Conservation (phyloP, 2,329 filamentous ascomycete species). For the Hymenoscyphus salicellus region DNA sequence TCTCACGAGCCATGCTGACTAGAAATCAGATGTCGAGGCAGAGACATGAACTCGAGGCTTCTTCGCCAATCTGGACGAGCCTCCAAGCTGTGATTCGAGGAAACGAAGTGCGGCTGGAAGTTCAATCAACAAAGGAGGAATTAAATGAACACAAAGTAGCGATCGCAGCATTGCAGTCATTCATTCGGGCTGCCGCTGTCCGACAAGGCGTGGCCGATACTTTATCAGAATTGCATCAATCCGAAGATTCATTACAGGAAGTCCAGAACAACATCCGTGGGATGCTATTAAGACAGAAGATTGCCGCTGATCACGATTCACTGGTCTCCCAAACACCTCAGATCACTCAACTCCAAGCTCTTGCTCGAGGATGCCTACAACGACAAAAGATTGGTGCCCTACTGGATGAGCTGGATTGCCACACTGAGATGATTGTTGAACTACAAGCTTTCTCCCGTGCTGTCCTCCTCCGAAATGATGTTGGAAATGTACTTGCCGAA, state of each 20-base stretch:
- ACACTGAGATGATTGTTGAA: slow-evolving; percentile 62
- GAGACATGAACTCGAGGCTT: slow-evolving; percentile 49
- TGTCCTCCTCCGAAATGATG: slow-evolving; percentile 70
- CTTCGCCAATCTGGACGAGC: slow-evolving; percentile 49
- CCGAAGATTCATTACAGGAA: slow-evolving; percentile 46
- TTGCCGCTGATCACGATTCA: slow-evolving; percentile 49
- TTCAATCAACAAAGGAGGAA: slow-evolving; percentile 47
- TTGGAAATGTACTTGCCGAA: slow-evolving; percentile 71
- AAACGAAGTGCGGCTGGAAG: slow-evolving; percentile 45
- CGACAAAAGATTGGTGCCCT: slow-evolving; percentile 60
- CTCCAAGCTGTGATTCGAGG: slow-evolving; percentile 45
- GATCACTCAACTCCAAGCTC: slow-evolving; percentile 64
- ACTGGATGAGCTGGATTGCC: slow-evolving; percentile 66
- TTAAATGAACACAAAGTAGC: slow-evolving; percentile 48
- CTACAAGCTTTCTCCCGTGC: slow-evolving; percentile 77
- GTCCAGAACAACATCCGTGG: slow-evolving; percentile 61
- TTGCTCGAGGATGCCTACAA: slow-evolving; percentile 62
- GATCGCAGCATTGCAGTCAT: slow-evolving; percentile 36
- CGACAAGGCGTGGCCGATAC: slow-evolving; percentile 48
- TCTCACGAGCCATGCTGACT: slow-evolving; percentile 59
- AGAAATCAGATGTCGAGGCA: slow-evolving; percentile 53
- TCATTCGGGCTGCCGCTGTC: slow-evolving; percentile 51
- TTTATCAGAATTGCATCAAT: slow-evolving; percentile 47
- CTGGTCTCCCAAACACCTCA: slow-evolving; percentile 56
- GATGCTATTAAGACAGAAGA: slow-evolving; percentile 54